These are phyloP conservation scores for Cynanchum wilfordii DNA, from an alignment of 257 asterid genomes.

Conservation along the genomic window DNA sequence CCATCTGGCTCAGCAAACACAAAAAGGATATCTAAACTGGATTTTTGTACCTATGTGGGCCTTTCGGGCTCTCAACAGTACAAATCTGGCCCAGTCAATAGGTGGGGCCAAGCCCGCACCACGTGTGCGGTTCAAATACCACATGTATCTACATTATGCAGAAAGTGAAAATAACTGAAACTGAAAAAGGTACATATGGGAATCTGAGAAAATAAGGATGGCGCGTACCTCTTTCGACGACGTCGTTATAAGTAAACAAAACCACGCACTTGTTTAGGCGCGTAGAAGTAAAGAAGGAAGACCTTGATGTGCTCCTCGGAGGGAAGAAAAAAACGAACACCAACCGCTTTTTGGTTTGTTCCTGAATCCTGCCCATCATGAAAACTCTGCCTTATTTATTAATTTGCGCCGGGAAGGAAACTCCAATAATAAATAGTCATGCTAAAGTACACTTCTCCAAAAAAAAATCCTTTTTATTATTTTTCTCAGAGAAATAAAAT, in stretches of 20 bases:
- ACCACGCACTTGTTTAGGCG: neutral
- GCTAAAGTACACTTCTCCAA: neutral
- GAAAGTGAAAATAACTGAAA: constrained; percentile 33
- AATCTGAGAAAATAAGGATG: neutral
- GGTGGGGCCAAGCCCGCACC: constrained; percentile 19
- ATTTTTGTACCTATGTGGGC: constrained; percentile 23
- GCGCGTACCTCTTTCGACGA: constrained; percentile 3
- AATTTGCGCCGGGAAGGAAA: constrained; percentile 7
- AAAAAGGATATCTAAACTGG: neutral
- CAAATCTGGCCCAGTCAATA: constrained; percentile 28
- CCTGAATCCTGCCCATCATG: constrained; percentile 11
- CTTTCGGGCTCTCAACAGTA: constrained; percentile 19
- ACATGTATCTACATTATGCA: constrained; percentile 14
- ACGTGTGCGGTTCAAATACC: constrained; percentile 41
- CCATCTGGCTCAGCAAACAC: constrained; percentile 7
- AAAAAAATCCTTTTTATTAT: neutral
- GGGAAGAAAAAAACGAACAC: constrained; percentile 28
- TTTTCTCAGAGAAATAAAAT: neutral
- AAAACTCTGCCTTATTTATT: constrained; percentile 6
- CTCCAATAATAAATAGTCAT: neutral
- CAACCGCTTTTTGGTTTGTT: constrained; percentile 37
- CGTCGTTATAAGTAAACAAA: neutral
- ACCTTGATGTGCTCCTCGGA: constrained; percentile 15
- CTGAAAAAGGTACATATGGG: neutral
- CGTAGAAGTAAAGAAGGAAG: neutral